Percentiles rank a stretch among this genome's conserved stretches.
These are phyloP conservation scores for Arthrobotrys conoides DNA, from an alignment of 2,329 filamentous ascomycete genomes.

Conservation along the genomic window DNA sequence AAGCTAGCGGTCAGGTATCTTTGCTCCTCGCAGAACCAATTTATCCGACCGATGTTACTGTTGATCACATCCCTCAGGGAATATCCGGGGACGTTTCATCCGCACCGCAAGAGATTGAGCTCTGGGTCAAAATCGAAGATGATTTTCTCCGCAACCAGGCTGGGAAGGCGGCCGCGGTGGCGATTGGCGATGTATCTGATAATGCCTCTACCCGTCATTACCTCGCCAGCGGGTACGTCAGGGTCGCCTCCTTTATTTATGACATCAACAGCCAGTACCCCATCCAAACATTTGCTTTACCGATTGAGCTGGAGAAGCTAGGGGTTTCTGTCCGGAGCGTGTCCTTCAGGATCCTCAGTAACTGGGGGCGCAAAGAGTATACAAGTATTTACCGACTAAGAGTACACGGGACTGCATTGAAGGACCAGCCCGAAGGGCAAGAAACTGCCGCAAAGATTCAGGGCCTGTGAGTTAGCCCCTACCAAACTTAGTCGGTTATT, in stretches of 20 bases:
- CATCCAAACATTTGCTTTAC: slow-evolving; percentile 72
- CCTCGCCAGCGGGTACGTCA: slow-evolving; percentile 70
- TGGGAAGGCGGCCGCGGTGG: slow-evolving; percentile 67
- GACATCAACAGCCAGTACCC: slow-evolving; percentile 68
- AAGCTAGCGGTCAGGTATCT: slow-evolving; percentile 74
- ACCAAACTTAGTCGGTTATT: neutral
- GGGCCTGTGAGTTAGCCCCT: neutral
- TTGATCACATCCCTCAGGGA: slow-evolving; percentile 78
- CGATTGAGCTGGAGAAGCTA: slow-evolving; percentile 70
- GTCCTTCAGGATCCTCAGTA: slow-evolving; percentile 72
- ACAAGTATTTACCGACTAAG: slow-evolving; percentile 78
- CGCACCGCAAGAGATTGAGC: slow-evolving; percentile 78
- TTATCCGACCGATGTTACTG: slow-evolving; percentile 77
- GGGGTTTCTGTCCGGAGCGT: slow-evolving; percentile 71
- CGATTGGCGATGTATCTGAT: slow-evolving; percentile 61
- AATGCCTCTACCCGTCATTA: slow-evolving; percentile 54
- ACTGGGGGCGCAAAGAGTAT: slow-evolving; percentile 73
- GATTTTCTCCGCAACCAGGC: slow-evolving; percentile 67
- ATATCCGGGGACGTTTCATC: slow-evolving; percentile 75
- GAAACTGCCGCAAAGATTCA: neutral
- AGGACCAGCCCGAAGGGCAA: neutral
- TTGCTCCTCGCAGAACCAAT: slow-evolving; percentile 74
- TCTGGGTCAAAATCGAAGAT: slow-evolving; percentile 76
- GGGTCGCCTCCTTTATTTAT: slow-evolving; percentile 74
- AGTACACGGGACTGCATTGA: slow-evolving; percentile 69